These are phyloP conservation scores for Arctium minus DNA, from an alignment of 129 eudicot species.

Conservation along the genomic window DNA sequence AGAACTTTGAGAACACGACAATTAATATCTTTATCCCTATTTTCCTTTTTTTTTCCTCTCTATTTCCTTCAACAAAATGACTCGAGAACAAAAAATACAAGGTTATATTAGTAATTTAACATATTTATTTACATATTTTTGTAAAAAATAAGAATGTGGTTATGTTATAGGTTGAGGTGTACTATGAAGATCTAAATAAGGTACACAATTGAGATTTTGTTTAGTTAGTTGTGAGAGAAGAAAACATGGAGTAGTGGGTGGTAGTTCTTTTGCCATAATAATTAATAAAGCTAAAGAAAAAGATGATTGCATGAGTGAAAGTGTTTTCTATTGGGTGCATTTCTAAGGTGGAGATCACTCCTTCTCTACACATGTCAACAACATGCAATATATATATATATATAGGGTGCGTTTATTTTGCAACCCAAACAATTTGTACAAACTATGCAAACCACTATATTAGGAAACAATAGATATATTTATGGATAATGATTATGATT, in stretches of 20 bases:
- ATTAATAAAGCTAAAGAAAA: conserved; percentile 22
- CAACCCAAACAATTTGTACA: too few species aligned
- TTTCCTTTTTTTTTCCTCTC: too few species aligned
- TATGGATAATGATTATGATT: too few species aligned
- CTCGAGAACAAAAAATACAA: background rate
- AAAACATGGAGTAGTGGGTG: conserved; percentile 30
- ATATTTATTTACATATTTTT: background rate
- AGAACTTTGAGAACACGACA: too few species aligned
- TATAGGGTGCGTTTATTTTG: too few species aligned
- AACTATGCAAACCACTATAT: too few species aligned
- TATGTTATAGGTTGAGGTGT: conserved; percentile 11
- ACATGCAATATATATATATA: background rate
- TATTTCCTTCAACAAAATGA: too few species aligned
- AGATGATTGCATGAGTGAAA: conserved; percentile 26
- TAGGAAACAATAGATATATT: too few species aligned
- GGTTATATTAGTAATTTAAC: background rate
- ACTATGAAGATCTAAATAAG: conserved; percentile 23
- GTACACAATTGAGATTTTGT: conserved; percentile 26
- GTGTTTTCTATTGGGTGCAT: conserved; percentile 25
- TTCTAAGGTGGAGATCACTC: conserved; percentile 27
- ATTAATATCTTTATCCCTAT: too few species aligned
- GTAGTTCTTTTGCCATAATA: conserved; percentile 22
- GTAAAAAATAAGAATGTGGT: background rate
- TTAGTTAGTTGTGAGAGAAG: conserved; percentile 3
- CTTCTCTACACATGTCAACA: background rate